Percentiles rank a stretch among this genome's conserved stretches.
Conservation (phyloP, 2,329 filamentous ascomycete genomes). For the Trichoderma sp. region DNA sequence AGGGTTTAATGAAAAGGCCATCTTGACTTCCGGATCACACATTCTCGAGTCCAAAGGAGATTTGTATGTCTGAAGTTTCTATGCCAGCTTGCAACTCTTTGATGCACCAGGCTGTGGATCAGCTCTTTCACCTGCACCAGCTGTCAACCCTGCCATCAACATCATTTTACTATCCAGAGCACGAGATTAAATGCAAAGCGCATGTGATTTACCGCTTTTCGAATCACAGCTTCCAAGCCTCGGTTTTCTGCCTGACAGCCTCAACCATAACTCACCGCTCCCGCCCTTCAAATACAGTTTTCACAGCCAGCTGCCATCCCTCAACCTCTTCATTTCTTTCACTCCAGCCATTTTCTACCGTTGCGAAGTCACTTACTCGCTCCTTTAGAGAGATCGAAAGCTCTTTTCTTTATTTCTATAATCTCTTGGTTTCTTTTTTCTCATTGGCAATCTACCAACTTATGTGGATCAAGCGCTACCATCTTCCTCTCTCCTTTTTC, state of each 20-base stretch:
- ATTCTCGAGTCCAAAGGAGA: background rate
- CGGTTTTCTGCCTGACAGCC: background rate
- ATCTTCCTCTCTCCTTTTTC: background rate
- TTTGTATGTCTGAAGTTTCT: background rate
- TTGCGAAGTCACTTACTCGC: background rate
- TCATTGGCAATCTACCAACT: background rate
- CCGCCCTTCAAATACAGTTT: background rate
- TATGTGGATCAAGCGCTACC: background rate
- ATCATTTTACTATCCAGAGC: background rate
- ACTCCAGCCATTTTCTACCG: too few species aligned
- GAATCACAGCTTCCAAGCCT: background rate
- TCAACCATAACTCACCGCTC: background rate
- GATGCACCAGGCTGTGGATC: background rate
- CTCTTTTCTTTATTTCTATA: background rate
- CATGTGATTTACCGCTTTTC: background rate
- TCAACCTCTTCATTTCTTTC: background rate
- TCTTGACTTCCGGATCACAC: background rate
- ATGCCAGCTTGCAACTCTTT: background rate
- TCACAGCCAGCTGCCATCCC: background rate
- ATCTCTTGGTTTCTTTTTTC: background rate
- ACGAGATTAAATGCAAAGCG: background rate
- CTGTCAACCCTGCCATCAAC: background rate
- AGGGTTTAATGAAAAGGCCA: background rate
- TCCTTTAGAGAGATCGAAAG: background rate
- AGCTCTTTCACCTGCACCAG: background rate